Evolutionary conservation across 1,139 yeast species (phyloP), one percentile per base, ranked within the genome.

Genomic region (Pneumocystis canis): DNA sequence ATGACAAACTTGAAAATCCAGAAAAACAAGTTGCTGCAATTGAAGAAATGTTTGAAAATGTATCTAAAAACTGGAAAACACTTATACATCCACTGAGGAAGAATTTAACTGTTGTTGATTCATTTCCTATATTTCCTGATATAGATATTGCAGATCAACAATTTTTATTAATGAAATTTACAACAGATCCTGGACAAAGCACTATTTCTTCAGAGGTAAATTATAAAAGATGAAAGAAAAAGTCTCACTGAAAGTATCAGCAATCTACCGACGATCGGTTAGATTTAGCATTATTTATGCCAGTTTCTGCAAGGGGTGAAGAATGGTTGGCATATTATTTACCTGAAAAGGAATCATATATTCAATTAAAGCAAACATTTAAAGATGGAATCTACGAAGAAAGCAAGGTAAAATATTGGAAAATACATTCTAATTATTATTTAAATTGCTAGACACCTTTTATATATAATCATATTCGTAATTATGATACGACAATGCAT

Each of bases 51-150:
- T 90, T 92, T 71, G 82, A 85, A 1, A 80, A 80, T 47, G 74
- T 83, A 1, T 75, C 80, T 59, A 78, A 77, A 35, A 79, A 80
- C 41, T 67, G 78, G 16, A 65, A 71, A 1, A 63, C 68, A 5
- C 75, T 89, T 66, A 80, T 76, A 68, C 97, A 92, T 74, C 97
- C 98, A 56, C 79, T 81, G 54, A 88, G 84, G 76, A 86, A 81
- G 71, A 78, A 82, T 63, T 75, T 89, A 64, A 84, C 80, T 65
- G 95, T 96, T 0, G 89, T 85, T 33, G 81, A 79, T 66, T 79
- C 90, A 1, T 87, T 89, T 88, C 85, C 87, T 47, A 76, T 92
- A 41, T 76, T 90, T 66, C 98, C 98, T 2, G 97, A 92, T 73
- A 84, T 95, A 20, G 84, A 94, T 28, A 82, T 87, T 80, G 79